phyloP scores from a whole-genome alignment of 1,284 basidiomycete genomes.

The Papiliotrema terrestris region DNA sequence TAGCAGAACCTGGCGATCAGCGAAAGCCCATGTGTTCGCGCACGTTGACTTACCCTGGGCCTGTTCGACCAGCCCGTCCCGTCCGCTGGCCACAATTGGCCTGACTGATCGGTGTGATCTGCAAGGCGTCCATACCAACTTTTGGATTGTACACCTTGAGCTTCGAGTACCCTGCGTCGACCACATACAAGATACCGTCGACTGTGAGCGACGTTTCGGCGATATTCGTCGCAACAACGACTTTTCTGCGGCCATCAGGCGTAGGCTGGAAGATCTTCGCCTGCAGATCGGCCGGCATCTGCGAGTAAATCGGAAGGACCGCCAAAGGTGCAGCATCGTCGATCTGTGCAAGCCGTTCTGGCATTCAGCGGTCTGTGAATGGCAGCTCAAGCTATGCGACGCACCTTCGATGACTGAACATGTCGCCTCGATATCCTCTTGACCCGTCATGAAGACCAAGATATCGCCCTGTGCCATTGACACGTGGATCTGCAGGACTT shows the following conservation, averaged over 20 bases:
- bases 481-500: conserved; percentile 93
- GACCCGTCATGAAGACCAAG: conserved; percentile 98
- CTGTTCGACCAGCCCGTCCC: conserved; percentile 93
- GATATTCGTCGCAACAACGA: conserved; percentile 98
- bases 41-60: conserved; percentile 65
- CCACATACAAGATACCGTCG: conserved; percentile 95
- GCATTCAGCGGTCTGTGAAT: conserved; percentile 43
- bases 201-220: conserved; percentile 98
- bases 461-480: conserved; percentile 93
- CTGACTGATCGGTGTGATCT: conserved; percentile 98
- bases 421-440: conserved; percentile 97
- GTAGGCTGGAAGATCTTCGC: conserved; percentile 97
- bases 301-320: conserved; percentile 95
- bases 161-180: conserved; percentile 95
- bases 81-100: conserved; percentile 95
- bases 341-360: conserved; percentile 84
- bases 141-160: conserved; percentile 99
- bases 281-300: conserved; percentile 98
- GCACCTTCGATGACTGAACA: conserved; percentile 83
- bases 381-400: conserved; percentile 23
- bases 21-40: neutral
- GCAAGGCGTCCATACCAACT: conserved; percentile 97
- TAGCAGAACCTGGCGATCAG: conserved; percentile 72
- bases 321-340: conserved; percentile 83
- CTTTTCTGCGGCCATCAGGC: conserved; percentile 89